Conservation (phyloP, 2,329 filamentous ascomycete genomes). For the Hypoxylon sp. region DNA sequence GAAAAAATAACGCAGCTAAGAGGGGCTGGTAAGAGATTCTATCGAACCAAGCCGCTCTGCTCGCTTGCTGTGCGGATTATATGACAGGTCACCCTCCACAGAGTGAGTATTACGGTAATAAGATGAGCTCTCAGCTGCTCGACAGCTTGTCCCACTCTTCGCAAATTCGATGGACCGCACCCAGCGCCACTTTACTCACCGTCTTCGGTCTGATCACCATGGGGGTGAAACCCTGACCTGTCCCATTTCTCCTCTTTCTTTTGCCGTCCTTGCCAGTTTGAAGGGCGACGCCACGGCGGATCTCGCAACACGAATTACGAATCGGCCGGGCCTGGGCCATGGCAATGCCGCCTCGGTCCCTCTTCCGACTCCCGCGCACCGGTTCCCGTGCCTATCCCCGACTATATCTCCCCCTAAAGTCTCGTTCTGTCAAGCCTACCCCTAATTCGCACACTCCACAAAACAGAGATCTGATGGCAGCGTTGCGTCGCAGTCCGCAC, state of each 20-base stretch:
- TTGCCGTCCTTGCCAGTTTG: not conserved
- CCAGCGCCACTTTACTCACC: not conserved
- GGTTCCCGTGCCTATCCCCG: too few species aligned
- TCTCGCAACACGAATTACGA: not conserved
- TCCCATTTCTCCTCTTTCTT: not conserved
- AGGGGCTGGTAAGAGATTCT: not conserved
- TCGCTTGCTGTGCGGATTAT: too few species aligned
- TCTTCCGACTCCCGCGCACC: too few species aligned
- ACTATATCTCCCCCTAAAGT: not conserved
- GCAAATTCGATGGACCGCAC: not conserved
- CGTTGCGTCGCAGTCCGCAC: not conserved
- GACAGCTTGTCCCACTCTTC: not conserved
- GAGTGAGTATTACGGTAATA: not conserved
- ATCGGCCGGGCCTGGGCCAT: not conserved
- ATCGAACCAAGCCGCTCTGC: not conserved
- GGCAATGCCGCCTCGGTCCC: too few species aligned
- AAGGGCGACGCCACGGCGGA: too few species aligned
- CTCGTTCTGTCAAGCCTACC: not conserved
- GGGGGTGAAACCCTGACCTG: not conserved
- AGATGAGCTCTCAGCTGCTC: not conserved
- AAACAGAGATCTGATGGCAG: not conserved
- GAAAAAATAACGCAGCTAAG: not conserved
- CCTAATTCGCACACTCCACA: not conserved
- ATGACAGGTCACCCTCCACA: not conserved
- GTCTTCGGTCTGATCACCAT: not conserved